A percentile compares a stretch with the other conserved stretches of the same genome.
These are phyloP conservation scores for Lasiodiplodia sp. DNA, from an alignment of 2,329 filamentous ascomycete species.

Conservation along the genomic window DNA sequence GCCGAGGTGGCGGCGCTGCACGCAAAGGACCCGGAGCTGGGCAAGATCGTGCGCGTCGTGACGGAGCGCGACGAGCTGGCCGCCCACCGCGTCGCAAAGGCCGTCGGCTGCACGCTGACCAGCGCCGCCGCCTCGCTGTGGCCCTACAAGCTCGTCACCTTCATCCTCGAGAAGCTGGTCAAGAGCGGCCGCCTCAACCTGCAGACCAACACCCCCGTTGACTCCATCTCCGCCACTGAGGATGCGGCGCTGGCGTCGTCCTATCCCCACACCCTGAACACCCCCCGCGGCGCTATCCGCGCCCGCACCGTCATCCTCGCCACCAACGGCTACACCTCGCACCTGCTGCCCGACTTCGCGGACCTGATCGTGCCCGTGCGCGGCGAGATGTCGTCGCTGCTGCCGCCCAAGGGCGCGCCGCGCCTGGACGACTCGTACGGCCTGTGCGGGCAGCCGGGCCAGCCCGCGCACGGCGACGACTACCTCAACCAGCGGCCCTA, in stretches of 20 bases:
- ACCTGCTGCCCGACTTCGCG: conserved; percentile 72
- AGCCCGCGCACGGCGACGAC: conserved; percentile 65
- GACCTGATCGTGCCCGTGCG: conserved; percentile 79
- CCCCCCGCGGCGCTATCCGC: conserved; percentile 70
- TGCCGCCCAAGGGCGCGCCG: conserved; percentile 58
- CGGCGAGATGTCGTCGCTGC: conserved; percentile 74
- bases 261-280: conserved; percentile 59
- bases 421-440: conserved; percentile 68
- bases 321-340: conserved; percentile 84
- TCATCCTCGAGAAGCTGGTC: conserved; percentile 69
- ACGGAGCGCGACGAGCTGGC: conserved; percentile 55
- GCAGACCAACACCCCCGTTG: conserved; percentile 75
- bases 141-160: conserved; percentile 85
- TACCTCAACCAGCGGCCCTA: conserved; percentile 76
- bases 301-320: conserved; percentile 74
- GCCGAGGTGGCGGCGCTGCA: conserved; percentile 60
- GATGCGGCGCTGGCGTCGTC: conserved; percentile 28
- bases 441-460: conserved; percentile 62
- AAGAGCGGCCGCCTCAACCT: conserved; percentile 67
- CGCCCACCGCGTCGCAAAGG: conserved; percentile 55
- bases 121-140: conserved; percentile 72
- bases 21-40: conserved; percentile 64
- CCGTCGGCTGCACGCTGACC: conserved; percentile 69
- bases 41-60: conserved; percentile 49
- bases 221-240: conserved; percentile 39